Evolutionary conservation across 2,329 filamentous ascomycete genomes (phyloP), one percentile per base, ranked within the genome.

Genomic region (Neodidymelliopsis sp.): DNA sequence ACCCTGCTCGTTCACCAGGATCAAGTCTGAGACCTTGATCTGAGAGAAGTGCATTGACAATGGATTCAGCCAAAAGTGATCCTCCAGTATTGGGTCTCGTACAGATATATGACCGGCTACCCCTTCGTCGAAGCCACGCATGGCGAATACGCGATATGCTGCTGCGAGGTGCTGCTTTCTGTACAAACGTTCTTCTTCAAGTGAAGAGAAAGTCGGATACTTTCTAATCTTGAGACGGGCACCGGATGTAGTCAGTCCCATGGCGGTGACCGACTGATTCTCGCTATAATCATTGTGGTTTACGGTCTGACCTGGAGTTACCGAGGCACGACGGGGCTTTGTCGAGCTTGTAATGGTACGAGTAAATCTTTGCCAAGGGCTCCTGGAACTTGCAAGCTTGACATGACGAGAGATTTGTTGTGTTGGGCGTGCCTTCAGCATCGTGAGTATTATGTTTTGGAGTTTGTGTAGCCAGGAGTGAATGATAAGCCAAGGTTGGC

Each of bases 91-190:
- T 1, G 67, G 67, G 47, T 72, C 68, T 13, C 75, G 66, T 19
- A 77, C 70, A 13, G 70, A 74, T 37, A 79, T 78, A 49, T 79
- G 77, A n/a, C 76, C 77, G 2, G 72, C 71, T n/a, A 74, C 68
- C 4, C 72, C 72, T 45, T 75, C 72, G 37, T 72, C 70, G 30
- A 75, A 78, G 11, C 74, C 74, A 9, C 67, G 59, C 1, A 59
- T 59, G 1, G 71, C 72, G 43, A 74, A 75, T n/a, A 72, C 54
- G 19, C 72, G 57, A 35, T 72, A 79, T 6, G 75, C 77, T 7
- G 73, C 76, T 0, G 75, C 76, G 24, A 79, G 67, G 48, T 79
- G 77, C 40, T 78, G 73, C 57, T 77, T 77, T 30, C 74, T 64
- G 49, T 76, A 78, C 23, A 73, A 53, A 7, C 75, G 65, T 57